phyloP scores from a whole-genome alignment of 768 basidiomycete species.

The Hypholoma sublateritium region DNA sequence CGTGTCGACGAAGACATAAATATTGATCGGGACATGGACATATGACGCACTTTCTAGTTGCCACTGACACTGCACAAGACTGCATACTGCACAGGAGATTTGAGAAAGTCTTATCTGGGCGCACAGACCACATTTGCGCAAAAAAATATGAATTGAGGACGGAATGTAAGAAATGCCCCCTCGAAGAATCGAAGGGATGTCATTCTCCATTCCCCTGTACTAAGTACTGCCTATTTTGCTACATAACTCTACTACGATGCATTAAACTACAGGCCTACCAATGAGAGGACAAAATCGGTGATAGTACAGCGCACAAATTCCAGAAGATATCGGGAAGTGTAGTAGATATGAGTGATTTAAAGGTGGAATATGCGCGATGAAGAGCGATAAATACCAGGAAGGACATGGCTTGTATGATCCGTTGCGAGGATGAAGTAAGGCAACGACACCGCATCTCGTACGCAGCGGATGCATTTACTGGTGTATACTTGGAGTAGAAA shows the following conservation, averaged over 20 bases:
- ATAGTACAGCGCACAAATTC: slow-evolving; percentile 38
- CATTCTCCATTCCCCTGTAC: not conserved
- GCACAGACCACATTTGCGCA: too few species aligned
- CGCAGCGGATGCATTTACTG: slow-evolving; percentile 16
- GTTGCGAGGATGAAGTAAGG: slow-evolving; percentile 10
- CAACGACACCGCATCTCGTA: slow-evolving; percentile 14
- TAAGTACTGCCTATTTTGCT: slow-evolving; percentile 6
- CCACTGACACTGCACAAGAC: too few species aligned
- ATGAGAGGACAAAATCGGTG: slow-evolving; percentile 21
- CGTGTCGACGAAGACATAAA: too few species aligned
- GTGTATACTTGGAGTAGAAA: slow-evolving; percentile 11
- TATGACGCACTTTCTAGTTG: too few species aligned
- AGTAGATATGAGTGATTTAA: slow-evolving; percentile 25
- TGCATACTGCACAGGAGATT: too few species aligned
- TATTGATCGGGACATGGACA: too few species aligned
- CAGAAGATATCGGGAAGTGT: slow-evolving; percentile 34
- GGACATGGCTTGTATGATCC: slow-evolving; percentile 8
- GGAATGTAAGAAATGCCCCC: too few species aligned
- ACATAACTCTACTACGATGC: slow-evolving; percentile 17
- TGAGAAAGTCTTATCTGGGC: too few species aligned
- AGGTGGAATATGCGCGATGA: slow-evolving; percentile 21
- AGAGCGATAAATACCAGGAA: slow-evolving; percentile 10
- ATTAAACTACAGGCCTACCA: slow-evolving; percentile 14
- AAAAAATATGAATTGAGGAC: too few species aligned
- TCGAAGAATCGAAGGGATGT: too few species aligned